Percentiles rank a stretch among this genome's conserved stretches.
These are phyloP conservation scores for Leccinum olivaceopallidum DNA, from an alignment of 768 basidiomycete species.

Conservation along the genomic window DNA sequence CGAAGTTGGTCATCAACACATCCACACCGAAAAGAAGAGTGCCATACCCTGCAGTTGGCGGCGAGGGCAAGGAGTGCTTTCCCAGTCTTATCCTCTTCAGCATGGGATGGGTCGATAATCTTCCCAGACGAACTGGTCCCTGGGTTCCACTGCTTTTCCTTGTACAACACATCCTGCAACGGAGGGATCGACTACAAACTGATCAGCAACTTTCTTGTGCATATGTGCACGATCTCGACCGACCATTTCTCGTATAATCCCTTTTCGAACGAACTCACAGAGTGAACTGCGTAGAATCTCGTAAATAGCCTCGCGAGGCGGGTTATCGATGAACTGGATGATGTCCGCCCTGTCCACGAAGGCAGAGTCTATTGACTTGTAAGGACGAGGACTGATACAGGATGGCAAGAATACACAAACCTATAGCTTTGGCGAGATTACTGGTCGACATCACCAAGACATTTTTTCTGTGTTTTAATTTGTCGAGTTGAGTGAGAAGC, in stretches of 20 bases:
- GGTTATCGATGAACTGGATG: slow-evolving; percentile 90
- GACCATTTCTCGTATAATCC: too few relatives aligned
- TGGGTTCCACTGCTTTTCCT: not conserved
- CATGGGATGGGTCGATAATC: slow-evolving; percentile 35
- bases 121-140: slow-evolving; percentile 9
- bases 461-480: slow-evolving; percentile 89
- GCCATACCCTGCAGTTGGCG: slow-evolving; percentile 73
- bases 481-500: slow-evolving; percentile 94
- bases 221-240: too few relatives aligned
- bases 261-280: too few relatives aligned
- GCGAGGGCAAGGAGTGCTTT: slow-evolving; percentile 68
- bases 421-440: slow-evolving; percentile 93
- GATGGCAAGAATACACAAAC: slow-evolving; percentile 41
- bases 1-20: slow-evolving; percentile 2
- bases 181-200: too few relatives aligned
- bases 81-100: slow-evolving; percentile 55
- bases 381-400: not conserved
- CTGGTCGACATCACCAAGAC: slow-evolving; percentile 96
- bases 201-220: too few relatives aligned
- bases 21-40: not conserved
- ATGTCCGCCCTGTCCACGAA: slow-evolving; percentile 98
- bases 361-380: slow-evolving; percentile 66
- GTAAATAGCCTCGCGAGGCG: slow-evolving; percentile 89
- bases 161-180: too few relatives aligned
- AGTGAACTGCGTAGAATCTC: slow-evolving; percentile 81